Evolutionary conservation across 2,329 filamentous ascomycete species (phyloP), one percentile per base, ranked within the genome.

Genomic region (Ophiostoma himal-ulmi): DNA sequence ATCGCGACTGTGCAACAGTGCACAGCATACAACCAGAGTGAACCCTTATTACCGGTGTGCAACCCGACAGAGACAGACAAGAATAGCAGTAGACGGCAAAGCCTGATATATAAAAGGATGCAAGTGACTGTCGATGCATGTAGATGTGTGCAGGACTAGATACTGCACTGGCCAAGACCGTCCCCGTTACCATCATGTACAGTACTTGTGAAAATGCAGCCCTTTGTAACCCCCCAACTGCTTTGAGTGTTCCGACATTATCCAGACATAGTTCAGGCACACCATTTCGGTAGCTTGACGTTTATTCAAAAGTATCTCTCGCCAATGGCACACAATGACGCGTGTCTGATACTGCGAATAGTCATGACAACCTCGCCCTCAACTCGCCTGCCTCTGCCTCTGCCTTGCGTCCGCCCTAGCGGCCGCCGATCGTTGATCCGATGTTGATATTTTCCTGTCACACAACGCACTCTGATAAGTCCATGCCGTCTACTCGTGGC

Each of bases 401-500:
- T 26, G 52, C 52, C 52, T 57, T 57, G 52, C 52, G n/a, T 62
- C 57, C 57, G 36, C 57, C 57, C 57, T 62, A 26, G 54, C 54
- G 54, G 22, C 13, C 26, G 54, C 13, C 22, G 54, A 60, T 60
- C 54, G 5, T 26, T 60, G 22, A 30, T 60, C 22, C 13, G 11
- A 34, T 60, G 54, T 17, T 26, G 4, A 57, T 57, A 7, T 26
- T 22, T 8, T 54, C 48, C 4, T 30, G 30, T 2, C 30, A 30
- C 30, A 30, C 30, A 30, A 30, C 30, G 30, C 30, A 30, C 30
- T 30, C 30, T 30, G 14, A 44, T 17, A 20, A 39, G 22, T 26
- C 52, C 52, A 57, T 57, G 52, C 52, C 52, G 52, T 57, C 52
- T 57, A 22, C 52, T 57, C 52, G 57, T 62, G 57, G 57, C 57